These are phyloP conservation scores for Tricholoma furcatifolium DNA, from an alignment of 768 basidiomycete species.

Conservation along the genomic window DNA sequence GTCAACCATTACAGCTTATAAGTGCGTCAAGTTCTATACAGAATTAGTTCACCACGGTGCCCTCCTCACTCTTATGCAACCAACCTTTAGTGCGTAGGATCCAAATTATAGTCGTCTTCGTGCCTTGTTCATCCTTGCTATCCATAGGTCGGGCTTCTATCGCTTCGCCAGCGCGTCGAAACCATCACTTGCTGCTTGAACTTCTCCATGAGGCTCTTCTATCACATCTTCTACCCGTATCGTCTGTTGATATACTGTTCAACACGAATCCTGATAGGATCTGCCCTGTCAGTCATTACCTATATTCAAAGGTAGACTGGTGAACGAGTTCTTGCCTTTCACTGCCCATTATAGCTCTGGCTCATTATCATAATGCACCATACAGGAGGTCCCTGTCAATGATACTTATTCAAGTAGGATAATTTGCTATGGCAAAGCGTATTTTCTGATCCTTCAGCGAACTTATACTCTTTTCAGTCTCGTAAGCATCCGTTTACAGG, in stretches of 20 bases:
- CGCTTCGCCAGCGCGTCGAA: background rate
- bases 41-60: slow-evolving; percentile 31
- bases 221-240: slow-evolving; percentile 15
- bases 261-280: slow-evolving; percentile 12
- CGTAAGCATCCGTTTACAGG: slow-evolving; percentile 12
- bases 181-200: slow-evolving; percentile 17
- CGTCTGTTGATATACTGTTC: slow-evolving; percentile 11
- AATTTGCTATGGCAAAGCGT: slow-evolving; percentile 5
- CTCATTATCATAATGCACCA: slow-evolving; percentile 24
- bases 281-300: slow-evolving; percentile 25
- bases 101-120: slow-evolving; percentile 36
- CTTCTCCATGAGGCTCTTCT: slow-evolving; percentile 6
- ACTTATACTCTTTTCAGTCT: no score
- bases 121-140: slow-evolving; percentile 6
- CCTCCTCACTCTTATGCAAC: slow-evolving; percentile 42
- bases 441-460: no score
- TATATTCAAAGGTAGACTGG: slow-evolving; percentile 12
- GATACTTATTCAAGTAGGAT: slow-evolving; percentile 17
- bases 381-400: slow-evolving; percentile 22
- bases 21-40: background rate
- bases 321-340: background rate
- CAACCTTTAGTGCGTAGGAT: slow-evolving; percentile 37
- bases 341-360: slow-evolving; percentile 16
- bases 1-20: no score
- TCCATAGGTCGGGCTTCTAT: background rate